Evolutionary conservation across 208 protist genomes (phyloP).

Genomic region (Zelonia costaricensis): DNA sequence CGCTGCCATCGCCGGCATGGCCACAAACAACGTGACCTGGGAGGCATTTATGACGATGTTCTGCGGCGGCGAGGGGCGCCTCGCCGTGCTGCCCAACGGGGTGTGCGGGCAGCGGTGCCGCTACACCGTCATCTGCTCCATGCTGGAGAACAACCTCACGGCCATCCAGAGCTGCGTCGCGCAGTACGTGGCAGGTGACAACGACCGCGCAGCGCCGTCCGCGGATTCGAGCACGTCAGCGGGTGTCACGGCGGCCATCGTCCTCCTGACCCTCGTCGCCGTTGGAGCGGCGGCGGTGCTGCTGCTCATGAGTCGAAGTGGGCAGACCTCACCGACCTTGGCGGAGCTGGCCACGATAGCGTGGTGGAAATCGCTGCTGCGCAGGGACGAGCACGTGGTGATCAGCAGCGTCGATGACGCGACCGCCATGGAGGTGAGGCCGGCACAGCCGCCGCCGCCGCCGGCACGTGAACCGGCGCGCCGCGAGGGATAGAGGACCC

Average conservation of each 20-base stretch:
- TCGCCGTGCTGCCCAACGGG: slow-evolving; percentile 32
- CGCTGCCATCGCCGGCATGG: slow-evolving; percentile 15
- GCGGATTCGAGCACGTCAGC: neutral
- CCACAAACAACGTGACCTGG: slow-evolving; percentile 43
- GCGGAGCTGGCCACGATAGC: no score
- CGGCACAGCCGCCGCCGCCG: no score
- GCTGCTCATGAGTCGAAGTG: slow-evolving; percentile 15
- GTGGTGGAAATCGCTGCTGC: slow-evolving; percentile 16
- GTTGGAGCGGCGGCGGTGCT: neutral
- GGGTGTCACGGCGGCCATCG: neutral
- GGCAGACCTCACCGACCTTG: no score
- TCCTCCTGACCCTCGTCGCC: slow-evolving; percentile 3
- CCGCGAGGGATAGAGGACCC: no score
- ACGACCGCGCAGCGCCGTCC: neutral
- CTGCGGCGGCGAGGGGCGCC: slow-evolving; percentile 35
- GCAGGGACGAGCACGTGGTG: neutral
- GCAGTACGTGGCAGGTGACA: slow-evolving; percentile 1
- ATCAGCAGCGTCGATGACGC: neutral
- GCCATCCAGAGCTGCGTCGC: slow-evolving; percentile 41
- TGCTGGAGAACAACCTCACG: slow-evolving; percentile 36
- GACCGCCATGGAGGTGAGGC: no score
- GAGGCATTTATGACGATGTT: slow-evolving; percentile 42
- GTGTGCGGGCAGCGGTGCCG: slow-evolving; percentile 57
- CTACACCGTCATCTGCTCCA: slow-evolving; percentile 47
- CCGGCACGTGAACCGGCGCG: no score